Base-by-base conservation (phyloP, 2,329 filamentous ascomycete species). In the Phaeophleospora eucalypticola region DNA sequence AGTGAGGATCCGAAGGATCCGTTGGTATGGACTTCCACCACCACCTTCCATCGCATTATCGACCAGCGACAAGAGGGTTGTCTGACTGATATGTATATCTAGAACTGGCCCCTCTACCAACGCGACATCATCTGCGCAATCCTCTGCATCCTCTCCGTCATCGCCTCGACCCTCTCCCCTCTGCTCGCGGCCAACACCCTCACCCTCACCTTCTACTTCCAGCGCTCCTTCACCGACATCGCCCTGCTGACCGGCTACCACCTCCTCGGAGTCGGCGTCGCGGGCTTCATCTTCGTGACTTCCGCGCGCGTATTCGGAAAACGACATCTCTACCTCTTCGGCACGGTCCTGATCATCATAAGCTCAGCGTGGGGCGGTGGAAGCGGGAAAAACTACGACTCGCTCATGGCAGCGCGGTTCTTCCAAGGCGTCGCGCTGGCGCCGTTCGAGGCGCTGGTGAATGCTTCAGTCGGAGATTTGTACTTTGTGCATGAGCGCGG, bases 221-320 rank as follows among this genome's bases (percentile, higher is more conserved):
- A 64, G 4, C 29, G 46, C 34, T 74, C 76, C 40, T 87, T 95
- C 60, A 86, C 84, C n/a, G 73, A 83, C 36, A 81, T 90, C 48
- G 89, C 89, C 2, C 73, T 93, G 10, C 71, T 95, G 34, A 96
- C 90, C 0, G 90, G 89, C 43, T 95, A 90, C 67, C 90, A 89
- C 65, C 77, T 96, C 16, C 79, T 90, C 20, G 91, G 89, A 16
- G 86, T 89, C 2, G 89, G 88, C 9, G 73, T 89, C 12, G 85
- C 86, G 1, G 89, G 87, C 41, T 81, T 93, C 65, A 76, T 96
- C 54, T 90, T 90, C 68, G 89, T 96, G 2, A 87, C 91, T 0
- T 87, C 85, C 1, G 89, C 87, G 16, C 81, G 90, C 47, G 84
- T 96, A 53, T 96, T 88, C 87, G 91, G 91, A 33, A 96, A 95